Base-by-base conservation (phyloP, 306 rosid genomes). In the Castanea mollissima region DNA sequence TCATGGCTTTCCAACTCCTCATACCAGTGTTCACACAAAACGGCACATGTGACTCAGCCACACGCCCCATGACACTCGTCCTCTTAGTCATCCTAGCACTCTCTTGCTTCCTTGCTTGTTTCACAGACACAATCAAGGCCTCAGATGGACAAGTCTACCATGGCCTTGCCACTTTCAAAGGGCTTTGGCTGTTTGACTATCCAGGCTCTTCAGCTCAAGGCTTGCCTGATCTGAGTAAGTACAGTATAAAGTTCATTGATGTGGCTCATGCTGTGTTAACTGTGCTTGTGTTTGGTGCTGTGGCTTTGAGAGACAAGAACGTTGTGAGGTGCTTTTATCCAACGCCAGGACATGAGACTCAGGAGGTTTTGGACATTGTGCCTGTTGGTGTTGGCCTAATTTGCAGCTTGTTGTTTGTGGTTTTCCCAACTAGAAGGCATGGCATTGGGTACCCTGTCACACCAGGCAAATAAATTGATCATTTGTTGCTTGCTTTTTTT, bases 391-490 rank as follows among this genome's bases (percentile, higher is more conserved):
- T 93, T 6, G 97, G 96, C 2, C 21, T 88, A 3, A 19, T 91
- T 35, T 85, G 88, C 55, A 73, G 87, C 34, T 19, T 84, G 78
- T 76, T 93, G 69, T 93, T 91, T 69, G 31, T 88, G 4, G 87
- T 87, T 74, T 93, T 93, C 29, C 97, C 97, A 0, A 85, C 92
- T 31, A 89, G 80, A 13, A 88, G 97, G 70, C 94, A 91, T 46
- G 96, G 97, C 0, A 69, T 92, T 77, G 97, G 96, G 2, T 92
- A 69, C 76, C 96, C 97, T 35, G 20, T 90, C 23, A 78, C 92
- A 14, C 3, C 82, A 9, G 64, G 77, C 64, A 83, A 35, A 23
- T 78, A 57, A 21, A 41, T 41, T 41, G 46, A 8, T 41, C 46
- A 41, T 41, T 59, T 35, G 16, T 51, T 71, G 56, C 6, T 23